phyloP scores from a whole-genome alignment of 1,284 basidiomycete genomes.

The Cryptococcus maquisensis region DNA sequence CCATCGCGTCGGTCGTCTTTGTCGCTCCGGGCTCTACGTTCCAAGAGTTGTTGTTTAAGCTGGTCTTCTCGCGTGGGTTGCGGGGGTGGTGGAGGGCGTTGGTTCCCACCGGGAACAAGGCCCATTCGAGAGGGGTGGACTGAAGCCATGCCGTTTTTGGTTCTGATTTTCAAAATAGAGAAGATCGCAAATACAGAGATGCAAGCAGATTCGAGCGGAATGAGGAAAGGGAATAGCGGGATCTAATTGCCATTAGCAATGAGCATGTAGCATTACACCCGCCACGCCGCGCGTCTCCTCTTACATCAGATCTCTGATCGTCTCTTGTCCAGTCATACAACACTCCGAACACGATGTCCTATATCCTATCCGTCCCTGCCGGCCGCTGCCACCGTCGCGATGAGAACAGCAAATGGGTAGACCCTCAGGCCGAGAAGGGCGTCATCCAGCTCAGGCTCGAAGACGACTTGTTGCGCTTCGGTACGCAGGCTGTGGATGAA shows the following conservation, averaged over 20 bases:
- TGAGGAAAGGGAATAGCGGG: no score
- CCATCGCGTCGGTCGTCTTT: not conserved
- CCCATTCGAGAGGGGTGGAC: conserved; percentile 35
- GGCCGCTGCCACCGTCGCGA: conserved; percentile 38
- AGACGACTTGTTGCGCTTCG: conserved; percentile 42
- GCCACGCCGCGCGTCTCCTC: no score
- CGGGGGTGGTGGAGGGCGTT: conserved; percentile 8
- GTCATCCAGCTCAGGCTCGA: conserved; percentile 37
- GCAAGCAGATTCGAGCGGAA: no score
- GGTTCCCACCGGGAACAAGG: conserved; percentile 22
- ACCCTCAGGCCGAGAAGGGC: conserved; percentile 45
- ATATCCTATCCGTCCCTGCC: conserved; percentile 38
- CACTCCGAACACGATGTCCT: conserved; percentile 19
- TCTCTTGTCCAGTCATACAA: not conserved
- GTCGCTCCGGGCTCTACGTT: conserved; percentile 7
- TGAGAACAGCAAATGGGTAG: conserved; percentile 41
- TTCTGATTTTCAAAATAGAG: no score
- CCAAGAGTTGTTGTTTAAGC: conserved; percentile 15
- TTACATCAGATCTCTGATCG: no score
- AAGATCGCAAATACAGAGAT: no score
- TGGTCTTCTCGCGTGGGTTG: conserved; percentile 22
- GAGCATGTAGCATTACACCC: no score
- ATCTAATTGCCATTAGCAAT: no score
- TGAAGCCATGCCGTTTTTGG: conserved; percentile 27
- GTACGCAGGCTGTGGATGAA: conserved; percentile 18